A percentile compares a stretch with the other conserved stretches of the same genome.
phyloP scores from a whole-genome alignment of 495 filamentous ascomycete species.

The Xylaria nigripes region DNA sequence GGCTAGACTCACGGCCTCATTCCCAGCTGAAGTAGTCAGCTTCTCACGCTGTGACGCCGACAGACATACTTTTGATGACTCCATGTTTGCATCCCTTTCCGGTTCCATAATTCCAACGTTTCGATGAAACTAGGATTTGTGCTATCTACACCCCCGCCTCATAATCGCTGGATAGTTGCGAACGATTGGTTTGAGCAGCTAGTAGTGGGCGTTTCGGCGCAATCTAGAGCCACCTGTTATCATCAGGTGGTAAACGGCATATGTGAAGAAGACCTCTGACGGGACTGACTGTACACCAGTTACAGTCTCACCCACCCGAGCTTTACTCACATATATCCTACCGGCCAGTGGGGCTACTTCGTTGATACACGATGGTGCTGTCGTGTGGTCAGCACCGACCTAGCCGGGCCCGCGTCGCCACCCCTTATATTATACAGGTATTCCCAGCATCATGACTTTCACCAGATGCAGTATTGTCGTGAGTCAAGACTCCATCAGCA shows the following conservation, averaged over 20 bases:
- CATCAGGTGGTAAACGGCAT: neutral
- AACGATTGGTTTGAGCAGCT: neutral
- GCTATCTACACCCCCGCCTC: constrained; percentile 3
- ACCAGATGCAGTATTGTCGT: neutral
- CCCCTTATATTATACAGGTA: neutral
- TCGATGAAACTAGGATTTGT: neutral
- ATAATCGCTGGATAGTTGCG: neutral
- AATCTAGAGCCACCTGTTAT: neutral
- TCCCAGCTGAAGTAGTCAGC: neutral
- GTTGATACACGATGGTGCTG: neutral
- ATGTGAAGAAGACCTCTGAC: no score
- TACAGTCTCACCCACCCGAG: neutral
- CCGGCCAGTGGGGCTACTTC: neutral
- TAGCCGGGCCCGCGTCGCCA: neutral
- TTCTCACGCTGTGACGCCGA: neutral
- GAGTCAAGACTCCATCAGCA: neutral
- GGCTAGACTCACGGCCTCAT: constrained; percentile 2
- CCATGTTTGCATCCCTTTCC: neutral
- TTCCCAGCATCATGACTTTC: neutral
- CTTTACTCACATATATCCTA: no score
- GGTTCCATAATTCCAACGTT: neutral
- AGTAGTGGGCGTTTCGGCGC: neutral
- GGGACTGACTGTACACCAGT: neutral
- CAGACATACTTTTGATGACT: neutral
- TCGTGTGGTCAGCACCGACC: neutral